Conservation (phyloP, 2,329 filamentous ascomycete genomes). For the Septoria petroselini region DNA sequence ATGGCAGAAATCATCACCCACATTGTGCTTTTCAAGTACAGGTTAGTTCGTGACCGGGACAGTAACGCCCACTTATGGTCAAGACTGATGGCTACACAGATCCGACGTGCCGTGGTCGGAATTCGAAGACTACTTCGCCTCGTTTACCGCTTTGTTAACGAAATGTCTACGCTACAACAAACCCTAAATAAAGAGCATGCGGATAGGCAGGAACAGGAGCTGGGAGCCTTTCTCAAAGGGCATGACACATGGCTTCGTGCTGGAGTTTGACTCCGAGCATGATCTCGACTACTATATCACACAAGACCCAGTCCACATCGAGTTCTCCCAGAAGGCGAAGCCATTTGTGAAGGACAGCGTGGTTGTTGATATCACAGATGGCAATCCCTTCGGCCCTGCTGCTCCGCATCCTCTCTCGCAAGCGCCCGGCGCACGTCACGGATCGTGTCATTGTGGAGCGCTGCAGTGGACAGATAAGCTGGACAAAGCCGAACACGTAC, state of each 20-base stretch:
- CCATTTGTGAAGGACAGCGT: slow-evolving; percentile 37
- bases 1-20: slow-evolving; percentile 34
- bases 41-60: not conserved
- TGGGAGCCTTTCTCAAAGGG: slow-evolving; percentile 38
- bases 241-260: slow-evolving; percentile 39
- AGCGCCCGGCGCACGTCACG: slow-evolving; percentile 28
- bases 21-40: slow-evolving; percentile 40
- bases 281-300: slow-evolving; percentile 39
- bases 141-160: slow-evolving; percentile 33
- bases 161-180: slow-evolving; percentile 32
- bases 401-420: slow-evolving; percentile 18
- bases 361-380: slow-evolving; percentile 38
- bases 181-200: slow-evolving; percentile 37
- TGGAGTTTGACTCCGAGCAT: slow-evolving; percentile 38
- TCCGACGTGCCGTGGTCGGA: slow-evolving; percentile 35
- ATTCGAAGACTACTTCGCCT: slow-evolving; percentile 36
- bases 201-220: slow-evolving; percentile 37
- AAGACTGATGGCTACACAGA: not conserved
- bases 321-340: slow-evolving; percentile 33
- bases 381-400: slow-evolving; percentile 34
- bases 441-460: slow-evolving; percentile 37
- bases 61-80: not conserved
- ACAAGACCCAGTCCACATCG: slow-evolving; percentile 34
- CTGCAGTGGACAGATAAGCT: slow-evolving; percentile 32
- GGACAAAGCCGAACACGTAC: slow-evolving; percentile 34